These are phyloP conservation scores for Lodderomyces metapsilosis DNA, from an alignment of 1,139 yeast genomes.

Conservation along the genomic window DNA sequence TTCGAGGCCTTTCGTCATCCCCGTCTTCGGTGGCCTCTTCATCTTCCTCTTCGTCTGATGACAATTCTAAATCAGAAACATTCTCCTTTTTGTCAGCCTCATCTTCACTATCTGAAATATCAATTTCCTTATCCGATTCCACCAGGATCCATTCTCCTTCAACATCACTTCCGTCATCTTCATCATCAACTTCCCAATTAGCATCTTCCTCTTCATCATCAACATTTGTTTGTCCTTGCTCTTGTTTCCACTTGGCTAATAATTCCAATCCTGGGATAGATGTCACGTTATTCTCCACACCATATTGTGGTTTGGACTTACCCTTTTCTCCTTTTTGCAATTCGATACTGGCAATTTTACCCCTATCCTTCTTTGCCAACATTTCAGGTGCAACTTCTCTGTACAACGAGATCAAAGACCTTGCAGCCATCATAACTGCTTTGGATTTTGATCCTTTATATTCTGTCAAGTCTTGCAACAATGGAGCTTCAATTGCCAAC, in stretches of 20 bases:
- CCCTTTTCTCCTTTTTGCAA: constrained; percentile 54
- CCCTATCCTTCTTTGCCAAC: constrained; percentile 87
- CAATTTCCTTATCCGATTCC: constrained; percentile 59
- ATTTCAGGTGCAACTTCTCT: constrained; percentile 96
- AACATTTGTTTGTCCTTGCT: constrained; percentile 51
- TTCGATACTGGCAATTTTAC: constrained; percentile 85
- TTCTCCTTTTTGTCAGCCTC: constrained; percentile 35
- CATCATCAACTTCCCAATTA: constrained; percentile 43
- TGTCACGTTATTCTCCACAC: constrained; percentile 61
- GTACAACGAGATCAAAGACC: constrained; percentile 80
- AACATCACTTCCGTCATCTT: constrained; percentile 47
- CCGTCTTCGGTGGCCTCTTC: constrained; percentile 39
- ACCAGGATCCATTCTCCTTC: constrained; percentile 64
- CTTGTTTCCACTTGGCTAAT: constrained; percentile 82
- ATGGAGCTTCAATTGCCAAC: constrained; percentile 80
- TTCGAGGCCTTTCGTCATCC: constrained; percentile 24
- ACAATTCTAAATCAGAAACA: constrained; percentile 42
- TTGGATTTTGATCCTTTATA: constrained; percentile 93
- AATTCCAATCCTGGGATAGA: constrained; percentile 90
- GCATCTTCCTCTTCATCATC: constrained; percentile 41
- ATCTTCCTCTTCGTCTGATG: constrained; percentile 30
- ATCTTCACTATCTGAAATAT: constrained; percentile 51
- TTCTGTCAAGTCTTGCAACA: constrained; percentile 84
- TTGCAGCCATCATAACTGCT: constrained; percentile 92
- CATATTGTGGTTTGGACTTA: constrained; percentile 55